These are phyloP conservation scores for Angophora floribunda DNA, from an alignment of 345 rosid species.

Conservation along the genomic window DNA sequence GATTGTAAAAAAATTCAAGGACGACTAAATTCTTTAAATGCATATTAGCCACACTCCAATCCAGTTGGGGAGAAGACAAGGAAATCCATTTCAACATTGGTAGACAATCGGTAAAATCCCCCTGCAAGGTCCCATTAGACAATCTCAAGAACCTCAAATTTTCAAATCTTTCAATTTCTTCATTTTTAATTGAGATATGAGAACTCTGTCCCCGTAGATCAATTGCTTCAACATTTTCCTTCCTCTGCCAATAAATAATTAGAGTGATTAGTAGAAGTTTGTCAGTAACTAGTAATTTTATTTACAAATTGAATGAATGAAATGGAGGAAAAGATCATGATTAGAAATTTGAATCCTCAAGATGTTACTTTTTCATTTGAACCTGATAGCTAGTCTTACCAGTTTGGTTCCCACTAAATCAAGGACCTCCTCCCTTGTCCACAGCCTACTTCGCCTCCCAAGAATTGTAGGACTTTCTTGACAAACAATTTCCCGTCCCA, in stretches of 20 bases:
- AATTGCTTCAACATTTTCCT: background rate
- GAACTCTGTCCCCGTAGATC: rapidly evolving
- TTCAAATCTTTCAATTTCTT: background rate
- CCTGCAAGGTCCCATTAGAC: rapidly evolving
- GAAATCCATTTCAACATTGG: background rate
- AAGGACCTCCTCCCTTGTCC: background rate
- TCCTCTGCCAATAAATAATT: background rate
- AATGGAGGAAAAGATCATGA: too few species aligned
- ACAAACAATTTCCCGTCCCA: too few species aligned
- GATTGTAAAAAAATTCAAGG: background rate
- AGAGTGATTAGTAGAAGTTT: background rate
- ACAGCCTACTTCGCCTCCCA: background rate
- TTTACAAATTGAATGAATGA: too few species aligned
- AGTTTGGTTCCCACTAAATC: too few species aligned
- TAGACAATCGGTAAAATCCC: background rate
- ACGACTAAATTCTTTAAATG: background rate
- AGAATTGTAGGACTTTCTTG: background rate
- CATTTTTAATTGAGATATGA: background rate
- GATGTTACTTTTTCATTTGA: too few species aligned
- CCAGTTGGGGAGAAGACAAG: rapidly evolving
- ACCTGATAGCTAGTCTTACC: background rate
- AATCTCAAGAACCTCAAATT: too few species aligned
- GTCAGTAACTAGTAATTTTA: too few species aligned
- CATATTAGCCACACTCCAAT: background rate
- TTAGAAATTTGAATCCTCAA: too few species aligned